Conservation (phyloP, 768 basidiomycete genomes). For the Mycena crocata region DNA sequence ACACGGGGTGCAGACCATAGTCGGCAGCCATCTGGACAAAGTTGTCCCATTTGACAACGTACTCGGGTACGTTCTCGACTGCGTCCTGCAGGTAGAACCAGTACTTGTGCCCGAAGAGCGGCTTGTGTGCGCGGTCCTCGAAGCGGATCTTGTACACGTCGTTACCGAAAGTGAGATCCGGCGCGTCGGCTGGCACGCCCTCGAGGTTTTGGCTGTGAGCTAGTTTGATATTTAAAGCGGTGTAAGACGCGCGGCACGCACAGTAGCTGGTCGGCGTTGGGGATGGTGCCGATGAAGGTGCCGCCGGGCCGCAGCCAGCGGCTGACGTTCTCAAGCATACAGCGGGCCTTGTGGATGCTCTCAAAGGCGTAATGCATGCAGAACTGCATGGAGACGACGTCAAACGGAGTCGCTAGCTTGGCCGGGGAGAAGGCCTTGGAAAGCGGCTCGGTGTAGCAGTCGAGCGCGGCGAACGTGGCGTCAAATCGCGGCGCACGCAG, state of each 20-base stretch:
- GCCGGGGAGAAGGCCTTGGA: conserved; percentile 74
- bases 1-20: conserved; percentile 78
- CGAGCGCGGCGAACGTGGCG: conserved; percentile 86
- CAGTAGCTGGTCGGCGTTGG: conserved; percentile 88
- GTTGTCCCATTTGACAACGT: conserved; percentile 94
- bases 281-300: conserved; percentile 96
- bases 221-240: background rate
- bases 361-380: conserved; percentile 99
- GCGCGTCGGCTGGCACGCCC: conserved; percentile 69
- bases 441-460: conserved; percentile 87
- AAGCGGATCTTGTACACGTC: conserved; percentile 91
- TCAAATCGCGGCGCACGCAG: conserved; percentile 69
- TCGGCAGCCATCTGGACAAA: conserved; percentile 90
- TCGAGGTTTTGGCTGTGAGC: conserved; percentile 75
- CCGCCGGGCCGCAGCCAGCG: conserved; percentile 85
- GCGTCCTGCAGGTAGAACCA: conserved; percentile 95
- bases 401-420: conserved; percentile 77
- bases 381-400: conserved; percentile 98
- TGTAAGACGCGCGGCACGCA: conserved; percentile 55
- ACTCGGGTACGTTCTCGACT: conserved; percentile 97
- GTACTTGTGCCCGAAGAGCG: conserved; percentile 91
- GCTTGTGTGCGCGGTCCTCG: conserved; percentile 70
- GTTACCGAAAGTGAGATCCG: conserved; percentile 89
- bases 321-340: conserved; percentile 93
- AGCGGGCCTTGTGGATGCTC: conserved; percentile 83